Evolutionary conservation across 73 alveolate genomes (phyloP), one percentile per base, ranked within the genome.

Genomic region (Blepharisma stoltei): DNA sequence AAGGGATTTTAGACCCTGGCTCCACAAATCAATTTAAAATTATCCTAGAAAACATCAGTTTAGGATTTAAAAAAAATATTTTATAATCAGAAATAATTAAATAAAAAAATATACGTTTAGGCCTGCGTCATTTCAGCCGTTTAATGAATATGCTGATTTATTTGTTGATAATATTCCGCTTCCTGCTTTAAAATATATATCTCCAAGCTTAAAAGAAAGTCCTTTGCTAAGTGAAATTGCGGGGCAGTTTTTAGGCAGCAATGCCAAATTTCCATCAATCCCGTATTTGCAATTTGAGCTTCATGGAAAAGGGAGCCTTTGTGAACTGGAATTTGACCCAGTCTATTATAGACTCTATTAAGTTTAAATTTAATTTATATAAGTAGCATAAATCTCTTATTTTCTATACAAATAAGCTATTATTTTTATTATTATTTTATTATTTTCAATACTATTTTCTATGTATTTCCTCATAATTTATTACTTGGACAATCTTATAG

Each of bases 1-100:
- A 91, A 70, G 98, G 98, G 1, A 86, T 83, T 38, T 85, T 94
- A 43, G 67, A 83, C 54, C 92, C 95, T 1, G 86, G 89, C 67
- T 89, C 90, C 76, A 83, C 88, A 54, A 76, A 81, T 27, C 89
- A 86, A 18, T 94, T 94, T 67, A 84, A 88, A 6, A 70, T 94
- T 43, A n/a, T n/a, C n/a, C n/a, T n/a, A n/a, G n/a, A n/a, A n/a
- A n/a, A n/a, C n/a, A n/a, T n/a, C n/a, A n/a, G n/a, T n/a, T n/a
- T 81, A 85, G 37, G n/a, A n/a, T 92, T 92, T 70, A 85, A 80
- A 18, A 96, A 96, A 6, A 80, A 67, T 49, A 8, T 8, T 49
- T n/a, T n/a, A n/a, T n/a, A n/a, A n/a, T n/a, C n/a, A n/a, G n/a
- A n/a, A n/a, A n/a, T n/a, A n/a, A n/a, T n/a, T n/a, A n/a, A n/a